These are phyloP conservation scores for Solanum pennellii DNA, from an alignment of 257 asterid genomes.

Conservation along the genomic window DNA sequence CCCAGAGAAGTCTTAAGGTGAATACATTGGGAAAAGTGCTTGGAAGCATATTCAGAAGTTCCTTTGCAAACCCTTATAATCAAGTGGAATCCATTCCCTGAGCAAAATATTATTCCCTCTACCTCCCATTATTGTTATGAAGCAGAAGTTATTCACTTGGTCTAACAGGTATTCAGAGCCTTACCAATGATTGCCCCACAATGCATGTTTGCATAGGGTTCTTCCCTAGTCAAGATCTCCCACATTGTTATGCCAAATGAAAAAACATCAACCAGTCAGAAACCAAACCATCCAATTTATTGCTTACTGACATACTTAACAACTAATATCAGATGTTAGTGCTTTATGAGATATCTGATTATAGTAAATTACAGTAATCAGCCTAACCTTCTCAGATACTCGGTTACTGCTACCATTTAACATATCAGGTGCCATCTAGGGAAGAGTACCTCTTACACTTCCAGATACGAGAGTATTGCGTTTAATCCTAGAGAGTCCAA, in stretches of 20 bases:
- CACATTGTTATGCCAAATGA: conserved; percentile 67
- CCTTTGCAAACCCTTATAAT: not conserved
- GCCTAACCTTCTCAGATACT: conserved; percentile 58
- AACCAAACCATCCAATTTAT: conserved; percentile 2
- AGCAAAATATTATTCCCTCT: not conserved
- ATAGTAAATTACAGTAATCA: not conserved
- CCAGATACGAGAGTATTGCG: conserved; percentile 68
- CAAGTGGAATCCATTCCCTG: not conserved
- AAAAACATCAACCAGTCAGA: conserved; percentile 65
- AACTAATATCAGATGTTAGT: not conserved
- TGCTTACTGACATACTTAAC: not conserved
- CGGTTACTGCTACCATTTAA: conserved; percentile 50
- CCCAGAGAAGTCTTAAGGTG: not conserved
- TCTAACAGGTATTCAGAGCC: not conserved
- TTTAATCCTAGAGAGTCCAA: conserved; percentile 63
- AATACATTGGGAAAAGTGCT: not conserved
- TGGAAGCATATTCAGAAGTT: not conserved
- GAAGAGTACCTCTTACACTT: conserved; percentile 72
- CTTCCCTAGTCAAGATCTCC: conserved; percentile 76
- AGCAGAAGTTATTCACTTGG: not conserved
- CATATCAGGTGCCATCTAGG: conserved; percentile 80
- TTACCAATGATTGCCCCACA: conserved; percentile 76
- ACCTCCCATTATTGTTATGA: not conserved
- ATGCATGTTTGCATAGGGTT: conserved; percentile 77
- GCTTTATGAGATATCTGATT: not conserved